These are phyloP conservation scores for Conticribra weissflogii DNA, from an alignment of 108 stramenopile species.

Conservation along the genomic window DNA sequence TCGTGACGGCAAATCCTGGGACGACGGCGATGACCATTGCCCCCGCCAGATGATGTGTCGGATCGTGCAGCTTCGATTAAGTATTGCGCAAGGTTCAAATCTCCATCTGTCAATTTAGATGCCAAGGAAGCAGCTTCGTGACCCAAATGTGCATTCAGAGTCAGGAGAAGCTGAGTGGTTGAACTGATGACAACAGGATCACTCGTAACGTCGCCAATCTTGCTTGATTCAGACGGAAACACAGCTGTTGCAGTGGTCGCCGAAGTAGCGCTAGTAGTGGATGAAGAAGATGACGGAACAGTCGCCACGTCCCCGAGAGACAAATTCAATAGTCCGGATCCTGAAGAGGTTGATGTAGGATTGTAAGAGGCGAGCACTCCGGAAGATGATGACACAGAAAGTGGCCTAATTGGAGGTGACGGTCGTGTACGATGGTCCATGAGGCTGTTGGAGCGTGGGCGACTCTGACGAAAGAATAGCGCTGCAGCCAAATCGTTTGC, in stretches of 20 bases:
- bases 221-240: neutral
- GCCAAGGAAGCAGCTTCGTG: constrained; percentile 65
- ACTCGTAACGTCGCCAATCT: too few species aligned
- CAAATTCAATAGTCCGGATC: neutral
- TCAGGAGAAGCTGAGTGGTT: constrained; percentile 65
- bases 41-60: constrained; percentile 45
- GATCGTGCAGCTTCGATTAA: constrained; percentile 66
- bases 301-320: neutral
- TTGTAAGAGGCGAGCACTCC: neutral
- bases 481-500: constrained; percentile 42
- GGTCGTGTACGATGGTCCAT: constrained; percentile 14
- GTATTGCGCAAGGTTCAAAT: constrained; percentile 77
- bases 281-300: neutral
- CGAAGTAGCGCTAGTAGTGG: neutral
- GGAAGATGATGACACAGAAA: constrained; percentile 20
- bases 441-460: constrained; percentile 36
- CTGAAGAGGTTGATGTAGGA: constrained; percentile 1
- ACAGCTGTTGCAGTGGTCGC: constrained; percentile 7
- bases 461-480: constrained; percentile 17
- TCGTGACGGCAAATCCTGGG: constrained; percentile 70
- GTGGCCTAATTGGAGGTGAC: constrained; percentile 13
- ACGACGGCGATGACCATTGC: constrained; percentile 3
- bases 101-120: constrained; percentile 58
- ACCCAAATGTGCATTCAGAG: constrained; percentile 64
- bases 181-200: constrained; percentile 38